Conservation (phyloP, 345 rosid genomes). For the Sisymbrium irio region DNA sequence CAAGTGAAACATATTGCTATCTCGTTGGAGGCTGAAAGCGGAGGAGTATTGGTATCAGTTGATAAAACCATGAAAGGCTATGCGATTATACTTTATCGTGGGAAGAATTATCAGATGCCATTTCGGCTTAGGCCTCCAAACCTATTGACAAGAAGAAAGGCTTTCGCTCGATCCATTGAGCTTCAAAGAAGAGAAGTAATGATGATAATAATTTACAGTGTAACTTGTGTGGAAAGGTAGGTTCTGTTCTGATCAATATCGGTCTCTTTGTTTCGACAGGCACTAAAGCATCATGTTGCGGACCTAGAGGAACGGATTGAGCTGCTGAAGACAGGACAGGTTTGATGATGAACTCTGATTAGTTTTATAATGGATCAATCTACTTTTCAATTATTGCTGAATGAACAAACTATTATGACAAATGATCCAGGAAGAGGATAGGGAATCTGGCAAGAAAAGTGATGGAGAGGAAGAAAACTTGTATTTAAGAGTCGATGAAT, state of each 20-base stretch:
- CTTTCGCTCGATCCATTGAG: constrained; percentile 79
- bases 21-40: constrained; percentile 88
- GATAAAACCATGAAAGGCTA: constrained; percentile 79
- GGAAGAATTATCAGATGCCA: constrained; percentile 79
- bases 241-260: constrained; percentile 7
- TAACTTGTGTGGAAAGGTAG: not conserved
- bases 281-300: constrained; percentile 64
- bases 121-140: constrained; percentile 55
- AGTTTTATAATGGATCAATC: not conserved
- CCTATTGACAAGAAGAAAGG: constrained; percentile 73
- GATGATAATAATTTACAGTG: not conserved
- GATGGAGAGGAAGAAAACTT: constrained; percentile 36
- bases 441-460: constrained; percentile 38
- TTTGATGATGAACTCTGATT: not conserved
- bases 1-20: constrained; percentile 83
- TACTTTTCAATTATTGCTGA: not conserved
- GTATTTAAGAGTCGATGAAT: constrained; percentile 35
- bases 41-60: constrained; percentile 77
- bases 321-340: constrained; percentile 45
- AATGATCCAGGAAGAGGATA: constrained; percentile 45
- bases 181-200: constrained; percentile 90
- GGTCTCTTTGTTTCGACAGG: constrained; percentile 46
- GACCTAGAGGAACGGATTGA: constrained; percentile 64
- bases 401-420: not conserved
- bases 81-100: constrained; percentile 75